Conservation (phyloP, 805 yeast genomes). For the Yarrowia alimentaria region DNA sequence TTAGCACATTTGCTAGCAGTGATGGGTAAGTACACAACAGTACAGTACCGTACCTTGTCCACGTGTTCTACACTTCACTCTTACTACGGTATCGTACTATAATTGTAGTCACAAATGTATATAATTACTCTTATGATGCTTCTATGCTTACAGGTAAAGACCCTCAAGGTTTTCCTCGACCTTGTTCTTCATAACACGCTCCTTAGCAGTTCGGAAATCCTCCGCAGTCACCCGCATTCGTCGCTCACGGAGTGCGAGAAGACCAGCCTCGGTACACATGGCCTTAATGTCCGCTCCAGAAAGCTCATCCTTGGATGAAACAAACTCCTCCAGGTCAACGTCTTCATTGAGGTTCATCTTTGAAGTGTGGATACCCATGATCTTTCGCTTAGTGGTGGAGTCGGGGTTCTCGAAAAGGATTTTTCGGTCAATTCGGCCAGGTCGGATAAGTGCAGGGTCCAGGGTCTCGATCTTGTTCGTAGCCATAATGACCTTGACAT, state of each 20-base stretch:
- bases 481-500: constrained; percentile 97
- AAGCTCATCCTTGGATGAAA: constrained; percentile 85
- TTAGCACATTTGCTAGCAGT: too few species aligned
- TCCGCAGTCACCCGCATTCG: constrained; percentile 96
- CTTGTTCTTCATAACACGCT: constrained; percentile 92
- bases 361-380: constrained; percentile 84
- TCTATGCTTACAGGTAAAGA: constrained; percentile 58
- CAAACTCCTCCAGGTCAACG: constrained; percentile 84
- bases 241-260: constrained; percentile 91
- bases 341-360: constrained; percentile 89
- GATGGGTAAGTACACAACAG: too few species aligned
- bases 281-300: constrained; percentile 98
- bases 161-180: constrained; percentile 96
- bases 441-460: constrained; percentile 95
- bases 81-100: too few species aligned
- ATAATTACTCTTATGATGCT: not conserved
- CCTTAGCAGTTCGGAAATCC: constrained; percentile 91
- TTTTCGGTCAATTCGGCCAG: constrained; percentile 96
- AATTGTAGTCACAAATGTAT: constrained; percentile 1
- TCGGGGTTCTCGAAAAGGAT: constrained; percentile 96
- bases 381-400: constrained; percentile 87
- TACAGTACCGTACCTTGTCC: too few species aligned
- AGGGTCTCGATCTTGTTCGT: constrained; percentile 90
- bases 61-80: too few species aligned
- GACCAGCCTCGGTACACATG: constrained; percentile 95